phyloP scores from a whole-genome alignment of 2,329 filamentous ascomycete genomes.

The Zalaria sp. region DNA sequence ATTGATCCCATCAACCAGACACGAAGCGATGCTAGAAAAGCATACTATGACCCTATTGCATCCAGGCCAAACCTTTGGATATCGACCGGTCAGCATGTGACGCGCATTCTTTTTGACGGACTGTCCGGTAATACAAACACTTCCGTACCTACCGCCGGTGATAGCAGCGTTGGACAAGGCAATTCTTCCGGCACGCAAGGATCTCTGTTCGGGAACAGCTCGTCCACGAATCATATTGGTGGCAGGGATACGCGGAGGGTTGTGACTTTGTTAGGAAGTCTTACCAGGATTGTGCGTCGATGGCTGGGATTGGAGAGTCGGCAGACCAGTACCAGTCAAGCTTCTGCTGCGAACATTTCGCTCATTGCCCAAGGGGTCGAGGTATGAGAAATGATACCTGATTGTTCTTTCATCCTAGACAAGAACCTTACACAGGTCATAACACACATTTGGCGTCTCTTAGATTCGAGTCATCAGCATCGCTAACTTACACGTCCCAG shows the following conservation, averaged over 20 bases:
- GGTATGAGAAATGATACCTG: too few relatives aligned
- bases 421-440: too few relatives aligned
- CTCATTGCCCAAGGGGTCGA: neutral
- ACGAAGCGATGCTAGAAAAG: constrained; percentile 25
- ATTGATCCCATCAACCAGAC: constrained; percentile 22
- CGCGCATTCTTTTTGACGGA: constrained; percentile 17
- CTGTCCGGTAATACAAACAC: constrained; percentile 7
- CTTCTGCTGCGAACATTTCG: neutral
- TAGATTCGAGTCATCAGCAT: too few relatives aligned
- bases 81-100: constrained; percentile 21
- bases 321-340: too few relatives aligned
- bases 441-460: too few relatives aligned
- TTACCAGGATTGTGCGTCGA: too few relatives aligned
- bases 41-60: constrained; percentile 23
- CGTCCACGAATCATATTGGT: neutral
- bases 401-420: too few relatives aligned
- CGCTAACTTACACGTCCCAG: constrained; percentile 1
- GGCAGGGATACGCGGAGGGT: too few relatives aligned
- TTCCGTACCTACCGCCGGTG: constrained; percentile 3
- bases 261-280: too few relatives aligned
- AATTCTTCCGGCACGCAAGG: constrained; percentile 2
- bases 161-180: constrained; percentile 8
- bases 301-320: too few relatives aligned
- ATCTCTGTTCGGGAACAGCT: constrained; percentile 1
- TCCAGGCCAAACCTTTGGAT: constrained; percentile 22